Base-by-base conservation (phyloP, 495 filamentous ascomycete species). In the Tuber magnatum region DNA sequence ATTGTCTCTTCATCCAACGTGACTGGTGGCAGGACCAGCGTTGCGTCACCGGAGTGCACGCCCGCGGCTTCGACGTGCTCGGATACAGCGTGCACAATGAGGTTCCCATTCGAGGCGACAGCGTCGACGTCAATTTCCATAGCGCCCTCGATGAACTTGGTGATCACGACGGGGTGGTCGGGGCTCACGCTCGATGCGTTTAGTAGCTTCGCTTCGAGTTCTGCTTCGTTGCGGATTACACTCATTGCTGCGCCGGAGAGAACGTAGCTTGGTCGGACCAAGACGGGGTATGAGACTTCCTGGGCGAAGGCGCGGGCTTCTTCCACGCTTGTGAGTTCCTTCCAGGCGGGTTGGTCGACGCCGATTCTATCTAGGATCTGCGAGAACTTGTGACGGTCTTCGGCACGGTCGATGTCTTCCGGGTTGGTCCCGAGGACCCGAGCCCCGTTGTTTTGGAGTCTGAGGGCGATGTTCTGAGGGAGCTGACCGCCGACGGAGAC, bases 171-270 rank as follows among this genome's bases (percentile, higher is more conserved):
- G 24, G 95, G 95, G 85, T 97, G 93, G 73, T 98, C 95, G 46
- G 91, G 92, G n/a, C 94, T 97, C 51, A 99, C 95, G 76, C 91
- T 90, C 70, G 89, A 91, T 41, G 95, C 95, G 82, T 95, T 93
- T 83, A 93, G 90, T 14, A 99, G 88, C 86, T 97, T 97, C 74
- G 89, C 92, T 80, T 93, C 94, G 51, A 99, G 88, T 77, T 98
- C 95, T 79, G 92, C 89, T 84, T 94, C 88, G 77, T 92, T 95
- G 83, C 92, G 94, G 71, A 97, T 96, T n/a, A 96, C 97, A 84
- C 97, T 99, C 95, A 99, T 99, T 75, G 95, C 95, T 77, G 95
- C 95, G 75, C 95, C 95, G 35, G 95, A 98, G 41, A 99, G 91
- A 42, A 99, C 95, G 81, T 99, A 99, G n/a, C 91, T 94, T 18